These are phyloP conservation scores for Wolfiporia cocos DNA, from an alignment of 1,284 basidiomycete genomes.

Conservation along the genomic window DNA sequence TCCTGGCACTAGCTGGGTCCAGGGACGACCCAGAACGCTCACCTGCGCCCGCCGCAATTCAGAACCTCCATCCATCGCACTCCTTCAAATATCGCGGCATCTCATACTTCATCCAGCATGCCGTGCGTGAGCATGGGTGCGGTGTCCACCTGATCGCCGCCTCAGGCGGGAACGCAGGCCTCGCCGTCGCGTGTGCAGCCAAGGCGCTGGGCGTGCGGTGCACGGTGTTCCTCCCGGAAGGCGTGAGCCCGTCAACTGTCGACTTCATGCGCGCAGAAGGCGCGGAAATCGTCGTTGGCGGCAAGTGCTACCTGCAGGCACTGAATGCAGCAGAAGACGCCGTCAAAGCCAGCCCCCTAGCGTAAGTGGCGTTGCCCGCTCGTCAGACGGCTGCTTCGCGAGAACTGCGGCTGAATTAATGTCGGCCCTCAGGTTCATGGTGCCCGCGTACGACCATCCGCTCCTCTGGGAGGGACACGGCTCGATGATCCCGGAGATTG, in stretches of 20 bases:
- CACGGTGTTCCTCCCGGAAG: constrained; percentile 59
- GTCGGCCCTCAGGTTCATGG: constrained; percentile 42
- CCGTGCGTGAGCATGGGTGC: constrained; percentile 42
- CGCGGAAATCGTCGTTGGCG: constrained; percentile 48
- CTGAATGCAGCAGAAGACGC: constrained; percentile 40
- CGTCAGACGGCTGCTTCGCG: too few relatives aligned
- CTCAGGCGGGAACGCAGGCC: constrained; percentile 68
- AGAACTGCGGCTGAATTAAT: too few relatives aligned
- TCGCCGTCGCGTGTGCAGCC: constrained; percentile 63
- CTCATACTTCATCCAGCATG: constrained; percentile 51
- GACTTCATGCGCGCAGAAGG: constrained; percentile 43
- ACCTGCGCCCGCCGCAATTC: constrained; percentile 24
- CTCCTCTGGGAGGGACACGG: constrained; percentile 68
- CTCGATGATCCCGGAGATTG: constrained; percentile 62
- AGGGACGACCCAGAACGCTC: background rate
- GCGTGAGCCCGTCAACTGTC: constrained; percentile 40
- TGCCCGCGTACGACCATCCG: constrained; percentile 65
- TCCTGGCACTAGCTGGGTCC: background rate
- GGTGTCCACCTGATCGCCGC: constrained; percentile 57
- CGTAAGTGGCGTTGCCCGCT: too few relatives aligned
- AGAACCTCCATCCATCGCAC: constrained; percentile 67
- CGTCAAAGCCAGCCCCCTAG: constrained; percentile 29
- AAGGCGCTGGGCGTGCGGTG: constrained; percentile 47
- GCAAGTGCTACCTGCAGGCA: constrained; percentile 52
- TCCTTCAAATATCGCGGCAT: constrained; percentile 75